Evolutionary conservation across 345 rosid species (phyloP).

Genomic region (Hypericum perforatum): DNA sequence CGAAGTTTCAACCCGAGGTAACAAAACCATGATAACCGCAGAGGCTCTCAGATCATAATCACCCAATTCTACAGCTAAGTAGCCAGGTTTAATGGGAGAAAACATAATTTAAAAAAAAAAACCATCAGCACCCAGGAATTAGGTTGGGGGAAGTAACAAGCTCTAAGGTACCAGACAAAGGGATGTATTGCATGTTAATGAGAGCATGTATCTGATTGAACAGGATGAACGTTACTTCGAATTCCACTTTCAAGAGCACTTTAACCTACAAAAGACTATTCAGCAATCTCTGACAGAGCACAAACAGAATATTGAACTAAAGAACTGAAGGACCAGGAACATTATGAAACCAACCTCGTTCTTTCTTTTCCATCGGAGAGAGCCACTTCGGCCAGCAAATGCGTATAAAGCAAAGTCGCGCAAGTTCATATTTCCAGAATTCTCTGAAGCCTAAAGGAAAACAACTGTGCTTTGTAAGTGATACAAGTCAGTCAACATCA

Average conservation of each 20-base stretch:
- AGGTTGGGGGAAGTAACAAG: background rate
- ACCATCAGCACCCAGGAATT: background rate
- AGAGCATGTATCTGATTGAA: too few species aligned
- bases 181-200: too few species aligned
- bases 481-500: background rate
- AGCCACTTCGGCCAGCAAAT: slow-evolving; percentile 72
- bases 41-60: too few species aligned
- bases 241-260: too few species aligned
- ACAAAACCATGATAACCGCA: too few species aligned
- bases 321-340: background rate
- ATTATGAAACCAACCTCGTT: slow-evolving; percentile 54
- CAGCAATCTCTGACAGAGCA: background rate
- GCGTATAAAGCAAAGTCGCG: slow-evolving; percentile 93
- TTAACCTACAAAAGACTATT: too few species aligned
- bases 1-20: too few species aligned
- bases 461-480: background rate
- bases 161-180: background rate
- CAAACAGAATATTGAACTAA: slow-evolving; percentile 3
- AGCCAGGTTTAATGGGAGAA: background rate
- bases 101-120: background rate
- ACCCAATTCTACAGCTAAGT: too few species aligned
- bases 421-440: slow-evolving; percentile 56
- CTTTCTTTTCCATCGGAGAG: slow-evolving; percentile 74
- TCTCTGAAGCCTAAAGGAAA: slow-evolving; percentile 56
- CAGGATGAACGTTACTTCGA: too few species aligned